Base-by-base conservation (phyloP, 495 filamentous ascomycete species). In the Hypomontagnella submonticulosa region DNA sequence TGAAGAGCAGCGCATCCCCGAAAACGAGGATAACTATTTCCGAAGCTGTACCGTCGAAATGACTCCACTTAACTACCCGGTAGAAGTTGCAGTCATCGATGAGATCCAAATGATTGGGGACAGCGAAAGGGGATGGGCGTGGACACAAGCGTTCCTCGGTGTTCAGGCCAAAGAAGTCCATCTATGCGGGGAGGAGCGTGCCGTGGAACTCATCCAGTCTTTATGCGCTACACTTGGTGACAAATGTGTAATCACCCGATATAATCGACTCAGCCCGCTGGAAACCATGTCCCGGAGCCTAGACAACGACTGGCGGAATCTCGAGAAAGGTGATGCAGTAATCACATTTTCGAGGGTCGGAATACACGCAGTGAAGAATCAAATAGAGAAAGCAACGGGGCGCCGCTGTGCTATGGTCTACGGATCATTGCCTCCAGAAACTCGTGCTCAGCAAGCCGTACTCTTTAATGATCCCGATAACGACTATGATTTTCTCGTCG, bases 81-180 rank as follows among this genome's bases (percentile, higher is more conserved):
- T 93, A 27, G 94, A 98, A 44, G 95, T 98, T 51, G 93, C 92
- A 7, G 94, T 99, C 65, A 92, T 99, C 55, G 94, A 99, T 70
- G 94, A 99, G 78, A 98, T 98, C 57, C 96, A 99, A 73, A 97
- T 97, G 95, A 93, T 98, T 56, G 89, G 88, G 15, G 87, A 92
- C 69, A 47, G 73, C 1, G 83, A 89, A 0, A 89, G 96, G 47
- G 96, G 96, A 1, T 97, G 92, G 92, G 96, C 94, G 30, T 99
- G 96, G 96, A 97, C 95, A 4, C 89, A 93, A 72, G 95, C 95
- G 23, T 83, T 97, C 8, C 82, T 99, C 13, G 96, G 95, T 19
- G 76, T 95, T 4, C 86, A 88, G 73, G 95, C 91, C 3, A 87
- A 87, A 61, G 96, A 99, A 73, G 76, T 99, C 9, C 96, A 99